Evolutionary conservation across 192 early-diverging fungal genomes (phyloP).

Genomic region (Radiomyces spectabilis): DNA sequence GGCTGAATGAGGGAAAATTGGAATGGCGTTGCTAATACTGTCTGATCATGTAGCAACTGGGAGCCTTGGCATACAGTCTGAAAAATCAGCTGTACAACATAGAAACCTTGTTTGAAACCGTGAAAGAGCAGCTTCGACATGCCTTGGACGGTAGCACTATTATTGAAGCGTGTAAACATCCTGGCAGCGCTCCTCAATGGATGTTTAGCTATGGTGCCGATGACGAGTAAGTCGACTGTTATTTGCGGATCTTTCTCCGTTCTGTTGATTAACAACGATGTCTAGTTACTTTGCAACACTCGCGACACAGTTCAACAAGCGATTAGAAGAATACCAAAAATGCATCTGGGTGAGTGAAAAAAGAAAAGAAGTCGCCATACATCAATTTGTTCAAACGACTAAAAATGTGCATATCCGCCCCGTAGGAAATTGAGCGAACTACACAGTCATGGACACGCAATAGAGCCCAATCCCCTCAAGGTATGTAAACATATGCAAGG

Average conservation of each 20-base stretch:
- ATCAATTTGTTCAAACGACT: too few relatives aligned
- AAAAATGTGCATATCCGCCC: too few relatives aligned
- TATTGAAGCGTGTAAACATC: constrained; percentile 16
- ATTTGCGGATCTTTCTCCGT: neutral
- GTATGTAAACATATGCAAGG: neutral
- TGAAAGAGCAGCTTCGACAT: constrained; percentile 16
- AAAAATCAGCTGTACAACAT: constrained; percentile 6
- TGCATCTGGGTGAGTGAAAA: too few relatives aligned
- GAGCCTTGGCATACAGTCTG: constrained; percentile 9
- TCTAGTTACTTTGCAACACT: constrained; percentile 18
- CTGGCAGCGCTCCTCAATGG: constrained; percentile 10
- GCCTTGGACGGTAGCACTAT: constrained; percentile 10
- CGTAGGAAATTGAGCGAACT: constrained; percentile 23
- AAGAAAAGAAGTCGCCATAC: too few relatives aligned
- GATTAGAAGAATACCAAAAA: constrained; percentile 25
- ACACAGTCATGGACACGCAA: constrained; percentile 13
- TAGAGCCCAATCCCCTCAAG: constrained; percentile 14
- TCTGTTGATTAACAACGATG: neutral
- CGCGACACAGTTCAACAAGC: constrained; percentile 7
- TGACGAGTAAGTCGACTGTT: constrained; percentile 14
- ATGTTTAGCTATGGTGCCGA: constrained; percentile 19
- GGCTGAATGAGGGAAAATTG: neutral
- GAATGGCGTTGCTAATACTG: neutral
- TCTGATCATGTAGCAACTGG: constrained; percentile 12
- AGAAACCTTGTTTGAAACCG: constrained; percentile 8